Percentiles rank a stretch among this genome's conserved stretches.
These are phyloP conservation scores for Tulasnella sp. DNA, from an alignment of 768 basidiomycete species.

Conservation along the genomic window DNA sequence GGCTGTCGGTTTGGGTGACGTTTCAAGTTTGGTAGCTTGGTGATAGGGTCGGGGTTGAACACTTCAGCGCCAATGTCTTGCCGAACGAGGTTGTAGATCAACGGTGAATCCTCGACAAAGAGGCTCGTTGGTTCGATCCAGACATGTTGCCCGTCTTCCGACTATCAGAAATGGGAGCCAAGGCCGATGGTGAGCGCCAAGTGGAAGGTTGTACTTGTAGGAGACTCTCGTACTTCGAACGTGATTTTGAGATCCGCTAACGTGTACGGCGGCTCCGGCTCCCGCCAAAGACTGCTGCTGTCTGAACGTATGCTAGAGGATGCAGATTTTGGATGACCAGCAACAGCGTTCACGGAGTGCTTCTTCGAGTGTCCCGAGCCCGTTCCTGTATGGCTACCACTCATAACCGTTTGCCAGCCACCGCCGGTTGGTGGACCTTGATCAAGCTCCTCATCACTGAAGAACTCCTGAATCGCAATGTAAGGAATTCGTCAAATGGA, in stretches of 20 bases:
- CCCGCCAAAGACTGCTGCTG: background rate
- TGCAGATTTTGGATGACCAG: background rate
- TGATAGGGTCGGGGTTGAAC: background rate
- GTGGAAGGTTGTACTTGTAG: background rate
- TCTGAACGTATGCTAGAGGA: background rate
- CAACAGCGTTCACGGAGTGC: background rate
- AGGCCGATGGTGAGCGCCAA: background rate
- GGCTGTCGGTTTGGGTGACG: conserved; percentile 1
- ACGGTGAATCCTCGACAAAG: background rate
- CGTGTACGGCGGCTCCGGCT: background rate
- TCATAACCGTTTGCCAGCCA: background rate
- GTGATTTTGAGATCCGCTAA: background rate
- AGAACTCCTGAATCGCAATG: background rate
- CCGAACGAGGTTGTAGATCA: background rate
- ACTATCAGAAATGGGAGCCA: background rate
- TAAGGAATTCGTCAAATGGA: background rate
- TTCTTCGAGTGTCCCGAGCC: background rate
- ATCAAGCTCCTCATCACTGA: background rate
- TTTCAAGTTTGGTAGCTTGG: background rate
- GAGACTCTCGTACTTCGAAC: background rate
- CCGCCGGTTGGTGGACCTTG: background rate
- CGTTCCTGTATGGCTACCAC: background rate
- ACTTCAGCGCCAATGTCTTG: background rate
- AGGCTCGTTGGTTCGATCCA: background rate
- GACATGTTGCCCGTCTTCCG: background rate